Evolutionary conservation across 345 rosid species (phyloP), one percentile per base, ranked within the genome.

Genomic region (Kandelia obovata): DNA sequence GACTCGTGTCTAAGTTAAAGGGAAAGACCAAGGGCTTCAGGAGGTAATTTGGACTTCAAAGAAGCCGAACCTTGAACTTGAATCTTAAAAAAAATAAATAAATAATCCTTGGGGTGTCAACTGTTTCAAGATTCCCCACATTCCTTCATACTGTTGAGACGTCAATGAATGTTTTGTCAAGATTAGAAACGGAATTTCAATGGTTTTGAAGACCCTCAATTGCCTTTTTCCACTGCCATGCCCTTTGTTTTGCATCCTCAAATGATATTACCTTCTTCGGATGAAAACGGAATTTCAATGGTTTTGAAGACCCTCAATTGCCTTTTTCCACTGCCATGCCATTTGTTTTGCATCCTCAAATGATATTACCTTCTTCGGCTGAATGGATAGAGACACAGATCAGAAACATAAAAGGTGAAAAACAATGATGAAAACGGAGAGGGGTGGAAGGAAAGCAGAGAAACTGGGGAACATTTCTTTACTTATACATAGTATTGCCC

Each of bases 281-380:
- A 21, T 21, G 21, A 21, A 20, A 65, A 58, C 15, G 20, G 46
- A 32, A 61, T 70, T 65, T 87, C 90, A 92, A 68, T 80, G 92
- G 71, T 79, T 89, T 78, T 96, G 99, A 71, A 96, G 92, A 79
- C 87, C 79, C 77, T 92, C 99, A 19, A 95, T 95, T 2, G 96
- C 98, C 74, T 89, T 90, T 80, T 92, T 89, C 99, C 99, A 95
- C 69, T 85, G 96, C 81, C 70, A 82, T n/a, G 99, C 98, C 78
- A 94, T 87, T 73, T 90, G 98, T 76, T 96, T 96, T 3, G 91
- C 62, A 67, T 96, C 99, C 68, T 95, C 99, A 61, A 95, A 92
- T 43, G 96, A 85, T 85, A 86, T 30, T 23, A 92, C 96, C 86
- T 92, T 95, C 90, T 92, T 95, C 26, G 97, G 99, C 99, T 95